Percentiles rank a stretch among this genome's conserved stretches.
phyloP scores from a whole-genome alignment of 2,329 filamentous ascomycete genomes.

The Drechslera avenae region DNA sequence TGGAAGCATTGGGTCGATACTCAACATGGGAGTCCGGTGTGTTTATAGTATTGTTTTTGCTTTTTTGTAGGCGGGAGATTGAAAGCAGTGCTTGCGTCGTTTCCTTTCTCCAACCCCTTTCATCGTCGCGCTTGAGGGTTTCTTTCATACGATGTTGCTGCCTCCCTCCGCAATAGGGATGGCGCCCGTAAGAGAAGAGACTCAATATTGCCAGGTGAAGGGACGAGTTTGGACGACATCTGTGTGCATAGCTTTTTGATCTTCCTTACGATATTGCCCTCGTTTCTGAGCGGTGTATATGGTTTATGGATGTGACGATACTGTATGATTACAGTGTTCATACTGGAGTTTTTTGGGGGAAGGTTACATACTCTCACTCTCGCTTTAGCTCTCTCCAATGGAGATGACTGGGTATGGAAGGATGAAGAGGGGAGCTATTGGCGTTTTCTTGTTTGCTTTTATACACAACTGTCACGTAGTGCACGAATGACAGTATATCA shows the following conservation, averaged over 20 bases:
- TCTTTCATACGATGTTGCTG: conserved; percentile 19
- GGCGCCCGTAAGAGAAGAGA: conserved; percentile 21
- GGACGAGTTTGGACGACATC: background rate
- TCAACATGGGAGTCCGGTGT: background rate
- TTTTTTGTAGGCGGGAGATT: background rate
- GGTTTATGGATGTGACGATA: conserved; percentile 5
- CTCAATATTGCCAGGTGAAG: conserved; percentile 25
- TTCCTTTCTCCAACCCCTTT: background rate
- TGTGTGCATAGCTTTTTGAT: conserved; percentile 2
- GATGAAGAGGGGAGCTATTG: background rate
- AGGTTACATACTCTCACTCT: conserved; percentile 1
- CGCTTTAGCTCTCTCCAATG: background rate
- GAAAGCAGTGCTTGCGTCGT: conserved; percentile 1
- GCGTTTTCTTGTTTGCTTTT: background rate
- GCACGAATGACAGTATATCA: background rate
- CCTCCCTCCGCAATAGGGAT: conserved; percentile 18
- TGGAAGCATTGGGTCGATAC: conserved; percentile 2
- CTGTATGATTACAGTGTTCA: conserved; percentile 9
- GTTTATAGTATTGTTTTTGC: background rate
- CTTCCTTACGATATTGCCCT: background rate
- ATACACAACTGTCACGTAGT: background rate
- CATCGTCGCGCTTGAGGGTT: conserved; percentile 25
- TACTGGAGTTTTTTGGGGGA: background rate
- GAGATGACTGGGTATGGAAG: background rate
- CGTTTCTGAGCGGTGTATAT: background rate